Base-by-base conservation (phyloP, 2,329 filamentous ascomycete genomes). In the Arthrocladium fulminans region DNA sequence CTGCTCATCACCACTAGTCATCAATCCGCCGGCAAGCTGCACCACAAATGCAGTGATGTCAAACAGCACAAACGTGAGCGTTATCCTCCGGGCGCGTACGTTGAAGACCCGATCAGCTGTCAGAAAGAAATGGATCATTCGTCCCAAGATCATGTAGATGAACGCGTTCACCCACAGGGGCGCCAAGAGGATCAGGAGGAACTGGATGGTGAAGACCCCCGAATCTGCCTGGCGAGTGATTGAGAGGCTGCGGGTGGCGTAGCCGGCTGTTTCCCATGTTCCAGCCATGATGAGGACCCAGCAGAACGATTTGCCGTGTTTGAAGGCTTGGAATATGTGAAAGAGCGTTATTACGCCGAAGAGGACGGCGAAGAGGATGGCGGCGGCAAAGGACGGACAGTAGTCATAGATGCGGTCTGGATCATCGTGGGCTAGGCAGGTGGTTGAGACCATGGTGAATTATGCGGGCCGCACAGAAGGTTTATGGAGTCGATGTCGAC, bases 81-180 rank as follows among this genome's bases (percentile, higher is more conserved):
- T 67, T 3, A 73, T 55, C 1, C 58, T 54, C 1, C 61, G 56
- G 1, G 70, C 67, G 0, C 64, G 62, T 45, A 73, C 61, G 4
- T 52, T 53, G 3, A 67, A 61, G n/a, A 73, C 60, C 3, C 59
- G 59, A 13, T 61, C 63, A 0, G 64, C 61, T 1, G 68, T 68
- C 2, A 66, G 37, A 47, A 68, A 72, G 53, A 64, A 71, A 56
- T 73, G 58, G 20, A 72, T 64, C 67, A 73, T 71, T 2, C 70
- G 64, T 2, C 64, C 70, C 12, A 74, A 60, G 3, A 67, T 60
- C 67, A 73, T 71, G 58, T 72, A 73, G 22, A 65, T 64, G 51
- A 69, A 74, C 2, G 70, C 70, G 50, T 73, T 73, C n/a, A 74
- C 66, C 69, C 70, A 66, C 1, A 71, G 57, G 2, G 65, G 65